A percentile compares a stretch with the other conserved stretches of the same genome.
phyloP scores from a whole-genome alignment of 1,284 basidiomycete species.

The Moesziomyces aphidis region DNA sequence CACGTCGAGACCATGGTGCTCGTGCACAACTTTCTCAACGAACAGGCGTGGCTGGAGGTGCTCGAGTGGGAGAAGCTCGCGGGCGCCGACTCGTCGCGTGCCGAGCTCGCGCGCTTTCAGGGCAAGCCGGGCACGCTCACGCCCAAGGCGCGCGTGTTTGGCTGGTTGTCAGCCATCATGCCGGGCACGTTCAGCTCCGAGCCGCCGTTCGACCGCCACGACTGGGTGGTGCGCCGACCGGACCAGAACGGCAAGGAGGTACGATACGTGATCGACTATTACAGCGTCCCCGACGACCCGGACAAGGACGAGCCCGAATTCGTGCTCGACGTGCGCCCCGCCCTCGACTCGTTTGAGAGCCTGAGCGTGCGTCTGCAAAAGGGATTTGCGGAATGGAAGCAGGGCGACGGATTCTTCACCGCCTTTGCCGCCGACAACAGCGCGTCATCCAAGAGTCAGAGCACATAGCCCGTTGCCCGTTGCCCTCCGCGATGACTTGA shows the following conservation, averaged over 20 bases:
- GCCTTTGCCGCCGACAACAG: conserved; percentile 28
- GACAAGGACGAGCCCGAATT: conserved; percentile 62
- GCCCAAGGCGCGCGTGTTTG: conserved; percentile 85
- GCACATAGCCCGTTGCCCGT: not conserved
- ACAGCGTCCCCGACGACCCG: conserved; percentile 57
- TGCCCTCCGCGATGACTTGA: not conserved
- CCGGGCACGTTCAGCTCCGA: conserved; percentile 89
- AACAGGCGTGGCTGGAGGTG: conserved; percentile 95
- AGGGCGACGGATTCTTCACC: conserved; percentile 47
- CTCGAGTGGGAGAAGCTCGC: conserved; percentile 83
- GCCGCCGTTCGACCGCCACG: conserved; percentile 97
- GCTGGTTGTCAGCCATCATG: conserved; percentile 86
- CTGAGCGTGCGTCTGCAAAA: conserved; percentile 47
- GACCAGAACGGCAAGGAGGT: conserved; percentile 58
- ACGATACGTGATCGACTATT: conserved; percentile 68
- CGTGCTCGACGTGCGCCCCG: conserved; percentile 61
- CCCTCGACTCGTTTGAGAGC: conserved; percentile 55
- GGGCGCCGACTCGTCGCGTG: conserved; percentile 60
- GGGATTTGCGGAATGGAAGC: conserved; percentile 56
- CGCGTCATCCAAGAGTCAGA: conserved; percentile 7
- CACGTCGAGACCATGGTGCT: conserved; percentile 96
- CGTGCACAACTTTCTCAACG: conserved; percentile 98
- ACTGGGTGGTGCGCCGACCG: conserved; percentile 88
- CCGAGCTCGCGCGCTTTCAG: conserved; percentile 83
- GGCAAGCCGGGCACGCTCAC: conserved; percentile 86